phyloP scores from a whole-genome alignment of 73 alveolate genomes.

The Uronychia setigera region DNA sequence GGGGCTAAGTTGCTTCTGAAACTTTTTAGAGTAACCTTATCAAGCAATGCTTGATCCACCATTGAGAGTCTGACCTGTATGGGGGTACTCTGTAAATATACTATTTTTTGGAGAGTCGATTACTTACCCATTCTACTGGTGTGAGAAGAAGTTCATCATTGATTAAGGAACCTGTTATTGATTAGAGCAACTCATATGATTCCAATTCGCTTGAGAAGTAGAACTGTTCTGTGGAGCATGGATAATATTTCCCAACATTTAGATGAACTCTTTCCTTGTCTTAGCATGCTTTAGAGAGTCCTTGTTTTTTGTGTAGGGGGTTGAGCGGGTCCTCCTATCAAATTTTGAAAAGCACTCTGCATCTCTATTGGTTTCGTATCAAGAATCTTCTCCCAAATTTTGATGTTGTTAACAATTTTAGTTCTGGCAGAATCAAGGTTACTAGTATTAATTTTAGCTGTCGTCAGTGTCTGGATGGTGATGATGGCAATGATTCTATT shows the following conservation, averaged over 20 bases:
- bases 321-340: neutral
- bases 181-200: neutral
- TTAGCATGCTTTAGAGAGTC: neutral
- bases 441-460: too few relatives aligned
- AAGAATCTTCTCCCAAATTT: too few relatives aligned
- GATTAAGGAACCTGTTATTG: neutral
- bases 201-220: neutral
- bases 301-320: neutral
- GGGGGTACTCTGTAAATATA: neutral
- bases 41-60: neutral
- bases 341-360: too few relatives aligned
- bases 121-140: too few relatives aligned
- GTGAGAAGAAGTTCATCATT: too few relatives aligned
- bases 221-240: neutral
- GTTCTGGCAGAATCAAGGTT: too few relatives aligned
- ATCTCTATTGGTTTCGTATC: too few relatives aligned
- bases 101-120: too few relatives aligned
- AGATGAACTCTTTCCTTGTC: neutral
- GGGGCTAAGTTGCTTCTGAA: neutral
- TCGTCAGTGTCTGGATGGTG: too few relatives aligned
- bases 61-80: neutral
- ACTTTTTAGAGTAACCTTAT: neutral
- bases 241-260: neutral
- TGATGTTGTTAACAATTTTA: too few relatives aligned
- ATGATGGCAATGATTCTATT: too few relatives aligned